Conservation (phyloP, 805 yeast species). For the Ogataea dorogensis region DNA sequence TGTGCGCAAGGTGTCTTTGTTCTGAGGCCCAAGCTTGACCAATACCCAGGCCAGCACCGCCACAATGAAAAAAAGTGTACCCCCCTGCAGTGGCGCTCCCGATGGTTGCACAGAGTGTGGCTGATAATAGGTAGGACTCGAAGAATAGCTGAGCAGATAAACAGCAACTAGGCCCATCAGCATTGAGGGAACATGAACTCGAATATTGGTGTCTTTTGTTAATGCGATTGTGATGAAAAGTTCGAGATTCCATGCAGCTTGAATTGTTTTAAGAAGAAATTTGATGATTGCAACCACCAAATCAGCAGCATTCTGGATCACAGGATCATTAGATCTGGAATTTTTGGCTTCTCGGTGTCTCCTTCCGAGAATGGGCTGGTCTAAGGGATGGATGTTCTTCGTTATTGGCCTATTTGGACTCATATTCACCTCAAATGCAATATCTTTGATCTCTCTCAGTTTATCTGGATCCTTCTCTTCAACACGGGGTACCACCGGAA, state of each 20-base stretch:
- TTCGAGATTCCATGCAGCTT: slow-evolving; percentile 29
- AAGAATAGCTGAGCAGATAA: slow-evolving; percentile 16
- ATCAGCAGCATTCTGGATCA: slow-evolving; percentile 15
- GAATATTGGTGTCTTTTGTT: slow-evolving; percentile 21
- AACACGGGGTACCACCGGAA: slow-evolving; percentile 8
- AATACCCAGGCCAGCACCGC: slow-evolving; percentile 8
- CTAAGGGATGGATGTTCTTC: slow-evolving; percentile 32
- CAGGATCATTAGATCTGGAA: neutral
- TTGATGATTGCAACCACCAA: slow-evolving; percentile 11
- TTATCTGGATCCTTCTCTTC: slow-evolving; percentile 13
- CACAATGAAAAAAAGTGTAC: slow-evolving; percentile 10
- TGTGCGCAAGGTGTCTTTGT: neutral
- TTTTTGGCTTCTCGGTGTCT: neutral
- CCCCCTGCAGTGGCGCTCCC: slow-evolving; percentile 8
- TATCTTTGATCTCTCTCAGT: slow-evolving; percentile 24
- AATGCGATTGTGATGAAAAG: slow-evolving; percentile 27
- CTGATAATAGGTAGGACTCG: slow-evolving; percentile 13
- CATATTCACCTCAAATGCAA: slow-evolving; percentile 32
- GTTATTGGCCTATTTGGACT: slow-evolving; percentile 11
- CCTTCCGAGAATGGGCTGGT: slow-evolving; percentile 27
- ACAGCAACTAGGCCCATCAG: slow-evolving; percentile 12
- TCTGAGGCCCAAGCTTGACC: slow-evolving; percentile 4
- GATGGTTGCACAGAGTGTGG: slow-evolving; percentile 11
- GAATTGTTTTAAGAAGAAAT: slow-evolving; percentile 8
- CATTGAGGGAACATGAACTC: slow-evolving; percentile 30